Evolutionary conservation across 257 asterid species (phyloP).

Genomic region (Buddleja alternifolia): DNA sequence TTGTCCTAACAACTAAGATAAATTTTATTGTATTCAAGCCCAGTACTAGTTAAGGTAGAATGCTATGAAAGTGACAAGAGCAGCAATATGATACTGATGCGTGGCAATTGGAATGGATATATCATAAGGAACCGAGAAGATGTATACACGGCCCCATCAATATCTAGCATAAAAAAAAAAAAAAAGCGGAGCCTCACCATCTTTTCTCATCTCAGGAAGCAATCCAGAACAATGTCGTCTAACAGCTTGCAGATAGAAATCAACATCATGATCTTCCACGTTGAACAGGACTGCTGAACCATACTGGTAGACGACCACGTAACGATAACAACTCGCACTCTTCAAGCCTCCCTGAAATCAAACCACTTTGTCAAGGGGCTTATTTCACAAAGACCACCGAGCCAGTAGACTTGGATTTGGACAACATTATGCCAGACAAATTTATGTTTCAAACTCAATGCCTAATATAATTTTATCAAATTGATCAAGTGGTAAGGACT

Average conservation of each 20-base stretch:
- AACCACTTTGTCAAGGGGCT: slow-evolving; percentile 26
- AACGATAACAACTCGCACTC: slow-evolving; percentile 48
- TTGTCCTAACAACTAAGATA: too few species aligned
- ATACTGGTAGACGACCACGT: slow-evolving; percentile 91
- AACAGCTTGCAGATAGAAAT: slow-evolving; percentile 68
- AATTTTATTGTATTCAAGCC: slow-evolving; percentile 7
- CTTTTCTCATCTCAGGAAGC: slow-evolving; percentile 88
- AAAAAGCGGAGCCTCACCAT: slow-evolving; percentile 55
- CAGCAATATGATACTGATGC: too few species aligned
- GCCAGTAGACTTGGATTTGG: background rate
- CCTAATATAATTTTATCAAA: background rate
- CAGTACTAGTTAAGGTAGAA: background rate
- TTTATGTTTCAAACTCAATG: background rate
- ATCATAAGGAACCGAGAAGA: background rate
- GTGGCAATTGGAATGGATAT: background rate
- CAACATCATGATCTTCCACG: slow-evolving; percentile 85
- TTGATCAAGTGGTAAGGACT: background rate
- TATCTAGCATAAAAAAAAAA: slow-evolving; percentile 3
- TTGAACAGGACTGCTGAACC: slow-evolving; percentile 91
- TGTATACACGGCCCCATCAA: background rate
- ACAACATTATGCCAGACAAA: background rate
- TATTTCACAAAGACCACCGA: slow-evolving; percentile 4
- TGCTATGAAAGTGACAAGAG: too few species aligned
- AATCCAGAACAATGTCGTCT: slow-evolving; percentile 82
- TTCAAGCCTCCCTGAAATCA: slow-evolving; percentile 52